Percentiles rank a stretch among this genome's conserved stretches.
These are phyloP conservation scores for Pseudodiploospora longispora DNA, from an alignment of 2,329 filamentous ascomycete genomes.

Conservation along the genomic window DNA sequence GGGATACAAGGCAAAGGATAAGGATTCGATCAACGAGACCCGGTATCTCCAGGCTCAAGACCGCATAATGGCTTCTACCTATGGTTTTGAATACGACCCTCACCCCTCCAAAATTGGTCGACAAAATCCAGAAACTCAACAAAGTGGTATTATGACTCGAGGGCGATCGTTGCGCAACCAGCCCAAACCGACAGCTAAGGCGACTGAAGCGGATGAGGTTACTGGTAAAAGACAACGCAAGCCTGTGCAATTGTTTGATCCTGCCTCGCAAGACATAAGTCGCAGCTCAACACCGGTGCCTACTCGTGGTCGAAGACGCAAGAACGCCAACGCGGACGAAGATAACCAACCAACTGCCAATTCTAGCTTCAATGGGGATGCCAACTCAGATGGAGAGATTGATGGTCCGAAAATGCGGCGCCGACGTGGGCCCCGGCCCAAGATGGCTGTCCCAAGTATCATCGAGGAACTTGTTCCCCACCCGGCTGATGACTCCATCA, in stretches of 20 bases:
- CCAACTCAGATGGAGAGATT: slow-evolving; percentile 23
- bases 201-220: slow-evolving; percentile 44
- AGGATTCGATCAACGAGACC: slow-evolving; percentile 35
- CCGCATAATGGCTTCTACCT: slow-evolving; percentile 49
- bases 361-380: slow-evolving; percentile 27
- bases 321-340: slow-evolving; percentile 22
- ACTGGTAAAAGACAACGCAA: slow-evolving; percentile 47
- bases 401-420: slow-evolving; percentile 20
- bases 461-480: slow-evolving; percentile 17
- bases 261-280: slow-evolving; percentile 41
- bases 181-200: slow-evolving; percentile 49
- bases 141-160: slow-evolving; percentile 41
- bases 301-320: slow-evolving; percentile 23
- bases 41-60: slow-evolving; percentile 46
- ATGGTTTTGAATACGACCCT: slow-evolving; percentile 54
- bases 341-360: slow-evolving; percentile 17
- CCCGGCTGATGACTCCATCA: slow-evolving; percentile 2
- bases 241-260: slow-evolving; percentile 42
- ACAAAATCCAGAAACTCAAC: slow-evolving; percentile 50
- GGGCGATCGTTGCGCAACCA: slow-evolving; percentile 48
- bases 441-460: slow-evolving; percentile 14
- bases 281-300: slow-evolving; percentile 42
- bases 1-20: slow-evolving; percentile 41
- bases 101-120: slow-evolving; percentile 48
- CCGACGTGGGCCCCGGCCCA: slow-evolving; percentile 21